Base-by-base conservation (phyloP, 2,329 filamentous ascomycete species). In the Talaromyces amestolkiae region DNA sequence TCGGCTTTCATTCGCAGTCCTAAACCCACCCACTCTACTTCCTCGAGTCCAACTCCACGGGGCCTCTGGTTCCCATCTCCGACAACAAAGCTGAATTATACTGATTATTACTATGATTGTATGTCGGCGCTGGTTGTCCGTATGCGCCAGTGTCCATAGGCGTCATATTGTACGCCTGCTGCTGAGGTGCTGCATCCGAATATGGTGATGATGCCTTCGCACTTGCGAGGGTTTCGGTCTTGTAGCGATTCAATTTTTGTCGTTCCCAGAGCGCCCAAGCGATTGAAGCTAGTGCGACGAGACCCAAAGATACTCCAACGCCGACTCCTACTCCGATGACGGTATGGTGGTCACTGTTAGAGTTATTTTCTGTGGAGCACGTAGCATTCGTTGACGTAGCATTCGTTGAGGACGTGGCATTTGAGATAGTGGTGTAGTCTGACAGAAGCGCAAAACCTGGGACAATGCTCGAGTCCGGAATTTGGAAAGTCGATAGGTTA, bases 261-360 rank as follows among this genome's bases (percentile, higher is more conserved):
- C 72, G 68, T 47, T 76, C 75, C 66, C 68, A 73, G 6, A 74
- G 33, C 5, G 71, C 72, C 73, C 74, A 76, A 2, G 45, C 66
- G 4, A 76, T 53, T n/a, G 72, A 69, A n/a, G 59, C 68, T 10
- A 75, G 37, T 4, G 73, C 74, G 51, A 76, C 70, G 17, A 75
- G 31, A 1, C 72, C 74, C 0, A 76, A 66, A 7, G 75, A 72
- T 17, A 75, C 66, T 31, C 74, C 75, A 8, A 77, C 67, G 2
- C 62, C 62, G 10, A 58, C 35, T 4, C 61, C 61, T 35, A 56
- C 9, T 27, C 74, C 74, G 15, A 76, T 68, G 1, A 71, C 70
- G 1, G 69, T 65, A 22, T 71, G 66, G 19, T 71, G 69, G 37
- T 63, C 58, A 19, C 35, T 24, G 19, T 35, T 64, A 31, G 49